Evolutionary conservation across 2,329 filamentous ascomycete genomes (phyloP).

Genomic region (Gliomastix tumulicola): DNA sequence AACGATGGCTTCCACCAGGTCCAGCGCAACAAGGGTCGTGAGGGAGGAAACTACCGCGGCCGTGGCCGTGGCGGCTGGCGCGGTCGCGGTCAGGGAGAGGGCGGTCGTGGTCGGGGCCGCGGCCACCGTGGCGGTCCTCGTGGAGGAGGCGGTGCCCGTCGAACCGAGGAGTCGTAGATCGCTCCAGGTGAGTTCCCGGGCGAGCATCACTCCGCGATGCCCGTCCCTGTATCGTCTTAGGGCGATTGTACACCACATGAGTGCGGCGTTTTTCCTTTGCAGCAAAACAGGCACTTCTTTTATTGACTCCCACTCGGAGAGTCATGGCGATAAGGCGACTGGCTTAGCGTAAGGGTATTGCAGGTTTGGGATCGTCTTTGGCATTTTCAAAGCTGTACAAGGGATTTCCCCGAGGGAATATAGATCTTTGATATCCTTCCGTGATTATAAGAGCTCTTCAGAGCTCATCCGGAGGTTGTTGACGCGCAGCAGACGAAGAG

Average conservation of each 20-base stretch:
- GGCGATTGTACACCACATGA: conserved; percentile 31
- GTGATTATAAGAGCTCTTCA: not conserved
- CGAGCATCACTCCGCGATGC: not conserved
- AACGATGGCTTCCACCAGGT: conserved; percentile 71
- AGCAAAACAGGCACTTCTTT: no score
- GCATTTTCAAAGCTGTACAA: no score
- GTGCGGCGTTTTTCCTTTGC: conserved; percentile 33
- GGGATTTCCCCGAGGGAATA: no score
- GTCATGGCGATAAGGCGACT: no score
- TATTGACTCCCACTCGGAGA: no score
- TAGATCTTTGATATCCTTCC: conserved; percentile 2
- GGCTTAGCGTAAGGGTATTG: no score
- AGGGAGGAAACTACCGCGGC: conserved; percentile 32
- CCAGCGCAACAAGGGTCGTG: conserved; percentile 51
- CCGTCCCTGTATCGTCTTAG: conserved; percentile 10
- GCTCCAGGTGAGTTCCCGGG: no score
- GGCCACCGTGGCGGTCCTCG: conserved; percentile 25
- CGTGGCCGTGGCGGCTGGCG: conserved; percentile 41
- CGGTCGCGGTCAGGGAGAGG: conserved; percentile 43
- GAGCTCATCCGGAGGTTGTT: no score
- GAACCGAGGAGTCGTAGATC: conserved; percentile 32
- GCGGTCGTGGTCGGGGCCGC: conserved; percentile 35
- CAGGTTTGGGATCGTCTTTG: no score
- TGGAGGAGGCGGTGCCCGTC: conserved; percentile 21
- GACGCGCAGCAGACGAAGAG: no score